phyloP scores from a whole-genome alignment of 129 eudicot species.

The Silybum marianum region DNA sequence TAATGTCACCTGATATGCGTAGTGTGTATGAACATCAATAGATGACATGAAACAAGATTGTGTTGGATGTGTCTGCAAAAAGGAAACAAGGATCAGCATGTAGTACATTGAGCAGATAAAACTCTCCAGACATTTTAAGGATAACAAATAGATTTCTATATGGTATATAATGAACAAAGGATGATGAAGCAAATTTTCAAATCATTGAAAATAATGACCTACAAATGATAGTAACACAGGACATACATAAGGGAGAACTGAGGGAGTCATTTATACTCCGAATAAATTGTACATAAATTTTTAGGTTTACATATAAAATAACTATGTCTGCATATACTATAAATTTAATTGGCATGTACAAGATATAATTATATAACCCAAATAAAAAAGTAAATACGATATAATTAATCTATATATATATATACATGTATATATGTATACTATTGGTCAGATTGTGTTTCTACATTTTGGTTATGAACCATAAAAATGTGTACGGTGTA shows the following conservation, averaged over 20 bases:
- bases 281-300: neutral
- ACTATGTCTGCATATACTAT: neutral
- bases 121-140: neutral
- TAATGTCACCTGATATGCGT: slow-evolving; percentile 83
- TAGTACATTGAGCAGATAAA: slow-evolving; percentile 7
- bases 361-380: neutral
- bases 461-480: neutral
- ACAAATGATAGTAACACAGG: neutral
- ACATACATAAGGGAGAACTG: neutral
- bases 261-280: neutral
- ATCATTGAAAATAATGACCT: neutral
- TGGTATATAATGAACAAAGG: neutral
- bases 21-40: slow-evolving; percentile 95
- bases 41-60: slow-evolving; percentile 99
- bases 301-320: neutral
- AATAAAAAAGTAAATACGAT: neutral
- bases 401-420: neutral
- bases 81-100: slow-evolving; percentile 26
- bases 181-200: neutral
- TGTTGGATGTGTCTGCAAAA: slow-evolving; percentile 92
- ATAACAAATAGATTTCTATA: neutral
- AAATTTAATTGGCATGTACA: neutral
- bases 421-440: neutral
- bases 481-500: neutral
- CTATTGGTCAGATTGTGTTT: neutral